phyloP scores from a whole-genome alignment of 805 yeast species.

The Ogataea wickerhamii region DNA sequence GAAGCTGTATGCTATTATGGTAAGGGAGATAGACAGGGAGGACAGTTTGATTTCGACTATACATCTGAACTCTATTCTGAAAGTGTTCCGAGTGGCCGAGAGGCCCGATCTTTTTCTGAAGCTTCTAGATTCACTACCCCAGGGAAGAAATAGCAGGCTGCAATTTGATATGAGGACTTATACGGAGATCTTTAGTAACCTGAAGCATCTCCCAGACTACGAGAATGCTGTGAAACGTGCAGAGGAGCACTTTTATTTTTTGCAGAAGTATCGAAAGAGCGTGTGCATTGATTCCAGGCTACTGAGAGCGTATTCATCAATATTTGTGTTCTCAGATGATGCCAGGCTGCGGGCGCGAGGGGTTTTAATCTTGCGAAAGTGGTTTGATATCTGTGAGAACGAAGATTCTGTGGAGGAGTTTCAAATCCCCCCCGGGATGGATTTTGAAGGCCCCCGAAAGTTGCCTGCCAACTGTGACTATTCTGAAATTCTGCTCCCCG shows the following conservation, averaged over 20 bases:
- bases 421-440: slow-evolving; percentile 4
- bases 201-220: slow-evolving; percentile 16
- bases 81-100: slow-evolving; percentile 40
- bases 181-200: slow-evolving; percentile 26
- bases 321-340: slow-evolving; percentile 27
- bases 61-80: slow-evolving; percentile 45
- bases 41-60: slow-evolving; percentile 32
- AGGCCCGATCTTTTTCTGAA: slow-evolving; percentile 37
- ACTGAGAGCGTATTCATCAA: slow-evolving; percentile 23
- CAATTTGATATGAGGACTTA: slow-evolving; percentile 35
- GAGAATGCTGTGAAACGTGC: slow-evolving; percentile 16
- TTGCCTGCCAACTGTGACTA: slow-evolving; percentile 6
- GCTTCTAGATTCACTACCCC: slow-evolving; percentile 33
- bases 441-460: slow-evolving; percentile 7
- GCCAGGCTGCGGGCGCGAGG: slow-evolving; percentile 24
- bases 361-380: slow-evolving; percentile 23
- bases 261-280: slow-evolving; percentile 17
- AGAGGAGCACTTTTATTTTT: slow-evolving; percentile 20
- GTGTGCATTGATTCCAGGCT: slow-evolving; percentile 19
- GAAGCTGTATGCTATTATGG: slow-evolving; percentile 32
- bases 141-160: slow-evolving; percentile 16
- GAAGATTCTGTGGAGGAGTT: slow-evolving; percentile 18
- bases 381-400: slow-evolving; percentile 26
- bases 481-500: slow-evolving; percentile 11
- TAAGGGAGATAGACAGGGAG: slow-evolving; percentile 28